phyloP scores from a whole-genome alignment of 345 rosid species.

The Eucalyptus lansdowneana region DNA sequence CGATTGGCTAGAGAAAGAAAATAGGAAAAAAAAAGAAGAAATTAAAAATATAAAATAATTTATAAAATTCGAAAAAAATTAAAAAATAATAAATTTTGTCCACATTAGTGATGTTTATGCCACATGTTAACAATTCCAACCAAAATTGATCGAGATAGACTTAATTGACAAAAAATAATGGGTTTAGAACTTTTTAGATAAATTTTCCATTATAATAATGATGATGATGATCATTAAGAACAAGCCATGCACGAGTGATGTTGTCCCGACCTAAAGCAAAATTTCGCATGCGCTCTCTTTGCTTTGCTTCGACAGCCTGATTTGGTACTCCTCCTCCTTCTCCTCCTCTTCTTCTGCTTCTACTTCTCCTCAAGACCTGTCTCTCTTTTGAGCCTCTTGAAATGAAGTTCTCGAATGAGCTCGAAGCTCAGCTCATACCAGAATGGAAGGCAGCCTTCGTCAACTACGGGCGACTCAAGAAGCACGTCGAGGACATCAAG shows the following conservation, averaged over 20 bases:
- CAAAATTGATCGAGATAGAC: fast-evolving
- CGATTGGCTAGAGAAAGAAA: fast-evolving
- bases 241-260: constrained; percentile 16
- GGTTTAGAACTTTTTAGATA: no score
- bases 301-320: not conserved
- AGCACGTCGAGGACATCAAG: constrained; percentile 68
- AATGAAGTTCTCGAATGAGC: constrained; percentile 97
- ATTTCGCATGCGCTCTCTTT: not conserved
- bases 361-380: not conserved
- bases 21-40: fast-evolving
- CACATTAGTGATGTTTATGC: fast-evolving
- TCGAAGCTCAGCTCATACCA: constrained; percentile 90
- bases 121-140: fast-evolving
- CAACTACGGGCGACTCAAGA: constrained; percentile 75
- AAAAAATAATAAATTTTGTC: no score
- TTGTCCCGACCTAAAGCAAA: not conserved
- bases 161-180: fast-evolving
- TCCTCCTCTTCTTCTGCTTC: not conserved
- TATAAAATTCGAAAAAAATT: fast-evolving
- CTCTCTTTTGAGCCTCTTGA: not conserved
- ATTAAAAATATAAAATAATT: no score
- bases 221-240: not conserved
- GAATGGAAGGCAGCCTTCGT: constrained; percentile 96
- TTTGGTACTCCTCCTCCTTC: not conserved
- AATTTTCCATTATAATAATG: no score